Evolutionary conservation across 2,329 filamentous ascomycete species (phyloP).

Genomic region (Akanthomyces dipterigenus): DNA sequence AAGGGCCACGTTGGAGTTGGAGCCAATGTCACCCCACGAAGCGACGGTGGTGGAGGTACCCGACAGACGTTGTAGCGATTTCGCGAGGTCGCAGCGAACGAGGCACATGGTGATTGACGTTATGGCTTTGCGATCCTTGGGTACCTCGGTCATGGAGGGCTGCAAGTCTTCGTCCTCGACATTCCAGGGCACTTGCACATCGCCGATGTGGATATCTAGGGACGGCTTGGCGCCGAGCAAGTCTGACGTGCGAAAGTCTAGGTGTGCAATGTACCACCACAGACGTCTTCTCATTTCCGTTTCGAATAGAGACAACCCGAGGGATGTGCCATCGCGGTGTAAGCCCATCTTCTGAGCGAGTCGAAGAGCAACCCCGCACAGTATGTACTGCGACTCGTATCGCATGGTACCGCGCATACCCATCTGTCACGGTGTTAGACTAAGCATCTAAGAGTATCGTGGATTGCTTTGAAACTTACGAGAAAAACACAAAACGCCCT

Average conservation of each 20-base stretch:
- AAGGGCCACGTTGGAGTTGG: not conserved
- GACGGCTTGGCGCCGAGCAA: conserved; percentile 5
- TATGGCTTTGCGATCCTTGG: conserved; percentile 7
- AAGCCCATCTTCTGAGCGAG: conserved; percentile 30
- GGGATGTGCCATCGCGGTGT: not conserved
- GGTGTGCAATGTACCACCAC: conserved; percentile 11
- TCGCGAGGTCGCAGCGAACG: conserved; percentile 9
- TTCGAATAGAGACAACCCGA: conserved; percentile 6
- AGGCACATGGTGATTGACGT: conserved; percentile 7
- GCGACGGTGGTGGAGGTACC: not conserved
- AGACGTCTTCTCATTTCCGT: conserved; percentile 11
- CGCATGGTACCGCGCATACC: conserved; percentile 8
- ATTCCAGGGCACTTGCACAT: not conserved
- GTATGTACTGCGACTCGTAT: conserved; percentile 10
- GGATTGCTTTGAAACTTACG: no score
- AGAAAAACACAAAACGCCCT: conserved; percentile 32
- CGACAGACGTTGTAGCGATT: not conserved
- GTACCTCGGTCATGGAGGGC: conserved; percentile 7
- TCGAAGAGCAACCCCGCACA: conserved; percentile 23
- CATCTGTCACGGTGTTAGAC: not conserved
- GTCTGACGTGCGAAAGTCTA: conserved; percentile 10
- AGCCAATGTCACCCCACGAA: not conserved
- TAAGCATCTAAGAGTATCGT: no score
- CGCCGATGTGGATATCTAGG: conserved; percentile 2
- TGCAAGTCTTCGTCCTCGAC: conserved; percentile 9